Percentiles rank a stretch among this genome's conserved stretches.
Evolutionary conservation across 257 asterid species (phyloP).

Genomic region (Solanum arcanum): DNA sequence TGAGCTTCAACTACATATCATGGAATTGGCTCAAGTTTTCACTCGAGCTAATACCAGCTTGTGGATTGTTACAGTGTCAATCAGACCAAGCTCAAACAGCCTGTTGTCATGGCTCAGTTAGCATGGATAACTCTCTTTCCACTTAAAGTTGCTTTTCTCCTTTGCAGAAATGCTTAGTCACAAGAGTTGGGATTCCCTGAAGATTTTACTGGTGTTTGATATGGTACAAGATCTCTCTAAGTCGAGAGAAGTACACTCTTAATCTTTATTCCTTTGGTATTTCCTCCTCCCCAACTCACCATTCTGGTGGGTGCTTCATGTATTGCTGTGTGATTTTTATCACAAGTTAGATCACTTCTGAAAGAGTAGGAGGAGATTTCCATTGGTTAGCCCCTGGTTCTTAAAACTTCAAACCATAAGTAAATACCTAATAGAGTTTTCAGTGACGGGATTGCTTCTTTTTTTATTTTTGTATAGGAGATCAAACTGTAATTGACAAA

Average conservation of each 20-base stretch:
- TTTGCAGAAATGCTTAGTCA: constrained; percentile 45
- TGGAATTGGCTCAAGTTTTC: constrained; percentile 21
- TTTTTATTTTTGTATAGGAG: background rate
- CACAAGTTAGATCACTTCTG: background rate
- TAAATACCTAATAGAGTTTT: background rate
- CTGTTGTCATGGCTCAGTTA: constrained; percentile 12
- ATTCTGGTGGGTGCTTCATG: background rate
- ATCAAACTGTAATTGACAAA: background rate
- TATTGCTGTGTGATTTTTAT: background rate
- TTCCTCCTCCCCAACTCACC: background rate
- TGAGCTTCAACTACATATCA: constrained; percentile 18
- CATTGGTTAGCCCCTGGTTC: background rate
- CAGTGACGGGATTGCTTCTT: background rate
- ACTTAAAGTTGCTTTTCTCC: constrained; percentile 38
- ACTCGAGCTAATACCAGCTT: constrained; percentile 14
- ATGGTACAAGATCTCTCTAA: constrained; percentile 17
- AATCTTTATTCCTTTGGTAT: constrained; percentile 7
- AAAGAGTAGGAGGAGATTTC: background rate
- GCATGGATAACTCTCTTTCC: constrained; percentile 2
- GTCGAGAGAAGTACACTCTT: background rate
- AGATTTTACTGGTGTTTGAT: constrained; percentile 23
- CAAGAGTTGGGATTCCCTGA: constrained; percentile 26
- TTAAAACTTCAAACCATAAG: background rate
- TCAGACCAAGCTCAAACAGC: constrained; percentile 27
- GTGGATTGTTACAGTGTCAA: constrained; percentile 10